These are phyloP conservation scores for Xylaria flabelliformis DNA, from an alignment of 495 filamentous ascomycete genomes.

Conservation along the genomic window DNA sequence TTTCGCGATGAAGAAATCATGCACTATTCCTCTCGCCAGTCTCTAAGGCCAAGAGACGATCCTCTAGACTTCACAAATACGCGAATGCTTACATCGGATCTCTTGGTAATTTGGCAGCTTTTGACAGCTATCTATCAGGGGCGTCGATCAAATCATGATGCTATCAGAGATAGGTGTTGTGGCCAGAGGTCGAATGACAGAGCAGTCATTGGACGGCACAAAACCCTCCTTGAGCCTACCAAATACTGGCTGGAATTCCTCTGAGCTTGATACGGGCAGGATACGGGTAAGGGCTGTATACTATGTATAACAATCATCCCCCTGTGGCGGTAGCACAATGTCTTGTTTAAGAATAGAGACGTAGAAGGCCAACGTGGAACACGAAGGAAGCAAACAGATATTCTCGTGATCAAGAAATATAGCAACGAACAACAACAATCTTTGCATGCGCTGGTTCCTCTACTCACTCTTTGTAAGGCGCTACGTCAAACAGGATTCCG, in stretches of 20 bases:
- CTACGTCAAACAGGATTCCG: conserved; percentile 4
- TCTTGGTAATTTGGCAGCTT: conserved; percentile 17
- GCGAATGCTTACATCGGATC: conserved; percentile 1
- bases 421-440: not conserved
- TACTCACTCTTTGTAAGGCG: not conserved
- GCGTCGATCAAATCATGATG: conserved; percentile 14
- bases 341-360: conserved; percentile 14
- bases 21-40: conserved; percentile 37
- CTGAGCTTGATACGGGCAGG: conserved; percentile 3
- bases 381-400: conserved; percentile 16
- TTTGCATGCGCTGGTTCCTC: not conserved
- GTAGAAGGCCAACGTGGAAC: conserved; percentile 18
- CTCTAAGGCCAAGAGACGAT: not conserved
- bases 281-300: conserved; percentile 12
- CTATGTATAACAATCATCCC: conserved; percentile 6
- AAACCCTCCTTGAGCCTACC: conserved; percentile 7
- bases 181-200: conserved; percentile 21
- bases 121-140: conserved; percentile 19
- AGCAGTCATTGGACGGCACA: not conserved
- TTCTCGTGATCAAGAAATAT: not conserved
- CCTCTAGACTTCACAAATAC: conserved; percentile 8
- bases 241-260: not conserved
- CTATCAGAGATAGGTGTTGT: conserved; percentile 15
- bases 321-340: conserved; percentile 24
- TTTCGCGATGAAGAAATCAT: conserved; percentile 36